Conservation (phyloP, 768 basidiomycete genomes). For the Hygrocybe coccinea region DNA sequence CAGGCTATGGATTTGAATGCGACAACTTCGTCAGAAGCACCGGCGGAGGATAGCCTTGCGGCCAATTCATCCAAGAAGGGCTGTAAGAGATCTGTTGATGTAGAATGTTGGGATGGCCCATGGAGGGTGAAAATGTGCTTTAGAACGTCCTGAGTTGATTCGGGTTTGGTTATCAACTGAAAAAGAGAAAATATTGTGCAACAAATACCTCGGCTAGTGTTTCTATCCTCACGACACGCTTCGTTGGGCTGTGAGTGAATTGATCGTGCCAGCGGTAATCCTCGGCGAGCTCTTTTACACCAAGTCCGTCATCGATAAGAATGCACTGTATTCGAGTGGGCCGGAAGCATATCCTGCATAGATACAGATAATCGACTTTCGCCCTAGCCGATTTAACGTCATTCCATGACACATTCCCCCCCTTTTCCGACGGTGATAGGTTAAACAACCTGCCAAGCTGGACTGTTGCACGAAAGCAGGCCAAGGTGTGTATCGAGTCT, state of each 20-base stretch:
- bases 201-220: conserved; percentile 59
- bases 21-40: conserved; percentile 46
- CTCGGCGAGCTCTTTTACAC: conserved; percentile 43
- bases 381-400: conserved; percentile 47
- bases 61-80: conserved; percentile 35
- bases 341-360: conserved; percentile 54
- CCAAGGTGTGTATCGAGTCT: conserved; percentile 53
- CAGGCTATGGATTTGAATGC: conserved; percentile 75
- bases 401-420: conserved; percentile 44
- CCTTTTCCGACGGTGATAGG: conserved; percentile 27
- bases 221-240: conserved; percentile 67
- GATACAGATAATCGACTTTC: conserved; percentile 44
- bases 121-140: conserved; percentile 22
- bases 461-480: conserved; percentile 51
- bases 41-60: conserved; percentile 33
- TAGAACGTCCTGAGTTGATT: conserved; percentile 30
- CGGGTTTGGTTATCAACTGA: conserved; percentile 21
- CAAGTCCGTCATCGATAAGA: conserved; percentile 70
- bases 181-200: background rate
- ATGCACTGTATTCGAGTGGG: conserved; percentile 60
- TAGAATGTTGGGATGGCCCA: conserved; percentile 4
- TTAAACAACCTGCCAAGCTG: conserved; percentile 52
- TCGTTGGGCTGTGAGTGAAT: conserved; percentile 48
- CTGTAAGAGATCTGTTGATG: conserved; percentile 18
- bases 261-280: conserved; percentile 58